phyloP scores from a whole-genome alignment of 495 filamentous ascomycete species.

The Neurospora sp. region DNA sequence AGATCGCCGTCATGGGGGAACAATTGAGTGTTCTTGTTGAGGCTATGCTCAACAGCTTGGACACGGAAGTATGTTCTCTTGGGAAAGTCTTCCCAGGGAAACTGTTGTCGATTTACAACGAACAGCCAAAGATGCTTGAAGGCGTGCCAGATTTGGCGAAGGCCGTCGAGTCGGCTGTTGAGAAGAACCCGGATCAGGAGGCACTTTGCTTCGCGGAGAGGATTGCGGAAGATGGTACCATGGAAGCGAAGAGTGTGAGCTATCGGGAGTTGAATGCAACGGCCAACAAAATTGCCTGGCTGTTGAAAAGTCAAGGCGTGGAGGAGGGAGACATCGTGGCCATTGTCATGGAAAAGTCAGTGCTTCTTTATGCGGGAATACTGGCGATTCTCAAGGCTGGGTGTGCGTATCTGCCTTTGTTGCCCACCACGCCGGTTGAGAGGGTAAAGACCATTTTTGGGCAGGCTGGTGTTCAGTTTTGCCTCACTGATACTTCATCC shows the following conservation, averaged over 20 bases:
- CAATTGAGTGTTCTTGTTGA: slow-evolving; percentile 26
- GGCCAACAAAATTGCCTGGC: slow-evolving; percentile 55
- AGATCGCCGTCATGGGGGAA: slow-evolving; percentile 38
- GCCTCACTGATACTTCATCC: slow-evolving; percentile 29
- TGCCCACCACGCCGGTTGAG: slow-evolving; percentile 49
- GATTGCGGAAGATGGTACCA: slow-evolving; percentile 20
- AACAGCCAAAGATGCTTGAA: slow-evolving; percentile 7
- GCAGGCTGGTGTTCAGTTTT: slow-evolving; percentile 38
- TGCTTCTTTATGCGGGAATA: slow-evolving; percentile 57
- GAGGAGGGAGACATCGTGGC: slow-evolving; percentile 46
- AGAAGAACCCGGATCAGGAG: slow-evolving; percentile 34
- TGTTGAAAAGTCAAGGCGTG: slow-evolving; percentile 38
- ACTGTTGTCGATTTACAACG: slow-evolving; percentile 41
- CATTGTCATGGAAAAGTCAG: slow-evolving; percentile 61
- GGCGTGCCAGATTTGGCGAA: slow-evolving; percentile 31
- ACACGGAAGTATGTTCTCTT: slow-evolving; percentile 19
- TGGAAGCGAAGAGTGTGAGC: slow-evolving; percentile 35
- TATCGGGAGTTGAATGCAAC: slow-evolving; percentile 52
- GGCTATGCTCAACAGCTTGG: slow-evolving; percentile 29
- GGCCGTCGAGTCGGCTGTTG: slow-evolving; percentile 44
- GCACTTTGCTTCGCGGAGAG: slow-evolving; percentile 51
- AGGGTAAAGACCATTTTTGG: slow-evolving; percentile 45
- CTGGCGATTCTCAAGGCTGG: slow-evolving; percentile 63
- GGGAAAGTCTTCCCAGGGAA: slow-evolving; percentile 21
- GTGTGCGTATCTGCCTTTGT: slow-evolving; percentile 63